Evolutionary conservation across 192 early-diverging fungal species (phyloP).

Genomic region (Rhizophagus clarus): DNA sequence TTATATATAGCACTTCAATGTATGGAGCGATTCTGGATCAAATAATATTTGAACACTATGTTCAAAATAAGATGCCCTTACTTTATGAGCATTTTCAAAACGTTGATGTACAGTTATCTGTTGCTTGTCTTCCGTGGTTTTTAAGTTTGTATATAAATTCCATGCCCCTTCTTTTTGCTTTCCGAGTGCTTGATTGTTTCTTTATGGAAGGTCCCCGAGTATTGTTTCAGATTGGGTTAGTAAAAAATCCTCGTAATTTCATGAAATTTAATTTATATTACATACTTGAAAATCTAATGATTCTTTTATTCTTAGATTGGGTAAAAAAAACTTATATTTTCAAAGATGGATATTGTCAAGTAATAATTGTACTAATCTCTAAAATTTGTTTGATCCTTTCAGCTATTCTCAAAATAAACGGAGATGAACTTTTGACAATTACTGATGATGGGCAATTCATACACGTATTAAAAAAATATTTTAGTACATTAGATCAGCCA

Average conservation of each 20-base stretch:
- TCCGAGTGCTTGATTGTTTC: conserved; percentile 93
- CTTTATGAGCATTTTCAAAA: conserved; percentile 81
- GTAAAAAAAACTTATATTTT: conserved; percentile 15
- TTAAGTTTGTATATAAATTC: conserved; percentile 96
- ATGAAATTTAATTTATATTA: background rate
- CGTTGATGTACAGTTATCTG: conserved; percentile 92
- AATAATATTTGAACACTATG: conserved; percentile 88
- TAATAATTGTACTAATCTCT: background rate
- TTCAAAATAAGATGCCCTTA: conserved; percentile 90
- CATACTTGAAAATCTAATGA: background rate
- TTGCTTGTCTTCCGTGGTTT: conserved; percentile 98
- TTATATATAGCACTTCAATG: conserved; percentile 81
- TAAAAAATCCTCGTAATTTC: conserved; percentile 9
- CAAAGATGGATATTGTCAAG: background rate
- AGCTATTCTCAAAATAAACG: conserved; percentile 94
- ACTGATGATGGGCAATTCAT: conserved; percentile 80
- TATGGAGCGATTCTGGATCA: conserved; percentile 96
- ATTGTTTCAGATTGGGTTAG: conserved; percentile 89
- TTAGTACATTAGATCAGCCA: conserved; percentile 75
- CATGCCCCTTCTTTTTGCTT: conserved; percentile 86
- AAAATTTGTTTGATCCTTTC: conserved; percentile 11
- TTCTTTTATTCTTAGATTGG: conserved; percentile 14
- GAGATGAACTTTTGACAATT: conserved; percentile 64
- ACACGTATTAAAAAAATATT: conserved; percentile 86
- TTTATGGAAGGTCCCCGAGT: conserved; percentile 97